phyloP scores from a whole-genome alignment of 176 grass and related monocot genomes.

The Lolium multiflorum region DNA sequence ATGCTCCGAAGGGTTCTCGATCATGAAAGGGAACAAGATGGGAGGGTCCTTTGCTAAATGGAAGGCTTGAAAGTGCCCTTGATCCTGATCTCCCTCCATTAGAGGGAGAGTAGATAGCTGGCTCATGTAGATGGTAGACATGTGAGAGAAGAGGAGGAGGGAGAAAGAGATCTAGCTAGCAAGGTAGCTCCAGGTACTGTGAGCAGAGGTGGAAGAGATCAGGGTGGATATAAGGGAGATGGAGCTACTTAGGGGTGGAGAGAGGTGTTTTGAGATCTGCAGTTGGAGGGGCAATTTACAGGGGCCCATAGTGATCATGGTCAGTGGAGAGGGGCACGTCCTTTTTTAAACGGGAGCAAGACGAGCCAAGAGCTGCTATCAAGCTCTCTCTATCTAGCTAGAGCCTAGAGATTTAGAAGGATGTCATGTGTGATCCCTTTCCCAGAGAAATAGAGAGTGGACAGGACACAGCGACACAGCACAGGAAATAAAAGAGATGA shows the following conservation, averaged over 20 bases:
- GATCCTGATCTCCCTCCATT: conserved; percentile 76
- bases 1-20: conserved; percentile 46
- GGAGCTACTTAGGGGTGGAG: conserved; percentile 36
- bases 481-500: conserved; percentile 33
- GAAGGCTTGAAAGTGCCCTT: conserved; percentile 55
- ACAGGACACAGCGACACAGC: conserved; percentile 35
- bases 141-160: conserved; percentile 9
- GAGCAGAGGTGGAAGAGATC: conserved; percentile 39
- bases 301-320: conserved; percentile 56
- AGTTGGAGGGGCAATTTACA: conserved; percentile 64
- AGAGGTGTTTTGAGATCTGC: conserved; percentile 42
- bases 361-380: conserved; percentile 51
- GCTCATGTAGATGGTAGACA: conserved; percentile 79
- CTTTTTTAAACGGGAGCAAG: conserved; percentile 53
- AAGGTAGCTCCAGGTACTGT: conserved; percentile 11
- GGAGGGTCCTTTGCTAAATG: conserved; percentile 61
- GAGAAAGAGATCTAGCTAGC: conserved; percentile 35
- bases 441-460: conserved; percentile 13
- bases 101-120: conserved; percentile 73
- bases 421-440: conserved; percentile 47
- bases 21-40: conserved; percentile 70
- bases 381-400: conserved; percentile 35
- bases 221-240: conserved; percentile 45
- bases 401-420: conserved; percentile 48
- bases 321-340: conserved; percentile 48